Conservation (phyloP, 139 green algal genomes). For the Parachlorella kessleri region DNA sequence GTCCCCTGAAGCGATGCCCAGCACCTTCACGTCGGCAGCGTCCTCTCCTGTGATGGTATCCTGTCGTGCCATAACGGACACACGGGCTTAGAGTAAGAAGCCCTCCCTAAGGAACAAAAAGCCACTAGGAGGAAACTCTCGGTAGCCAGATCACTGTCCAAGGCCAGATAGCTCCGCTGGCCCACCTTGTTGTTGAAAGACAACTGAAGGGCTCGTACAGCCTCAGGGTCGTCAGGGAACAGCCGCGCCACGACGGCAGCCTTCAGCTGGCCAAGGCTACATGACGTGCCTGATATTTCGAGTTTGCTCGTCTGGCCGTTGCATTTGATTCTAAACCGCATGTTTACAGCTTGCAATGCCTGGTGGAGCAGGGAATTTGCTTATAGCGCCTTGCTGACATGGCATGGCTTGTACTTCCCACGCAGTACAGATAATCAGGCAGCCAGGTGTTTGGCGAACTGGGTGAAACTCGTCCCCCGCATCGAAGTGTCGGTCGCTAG, state of each 20-base stretch:
- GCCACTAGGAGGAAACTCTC: too few relatives aligned
- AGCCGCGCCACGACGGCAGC: background rate
- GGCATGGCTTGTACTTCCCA: too few relatives aligned
- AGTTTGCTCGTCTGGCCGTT: background rate
- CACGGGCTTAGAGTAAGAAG: too few relatives aligned
- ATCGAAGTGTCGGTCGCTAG: too few relatives aligned
- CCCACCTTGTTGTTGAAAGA: background rate
- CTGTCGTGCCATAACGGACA: too few relatives aligned
- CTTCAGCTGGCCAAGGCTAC: background rate
- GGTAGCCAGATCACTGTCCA: too few relatives aligned
- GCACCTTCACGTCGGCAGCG: constrained; percentile 5
- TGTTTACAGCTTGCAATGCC: background rate
- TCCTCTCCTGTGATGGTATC: background rate
- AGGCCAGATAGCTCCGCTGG: background rate
- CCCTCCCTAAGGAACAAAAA: too few relatives aligned
- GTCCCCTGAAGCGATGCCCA: constrained; percentile 43
- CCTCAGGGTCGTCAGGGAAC: background rate
- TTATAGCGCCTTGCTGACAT: background rate
- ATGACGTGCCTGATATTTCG: background rate
- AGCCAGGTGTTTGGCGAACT: too few relatives aligned
- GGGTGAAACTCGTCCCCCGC: too few relatives aligned
- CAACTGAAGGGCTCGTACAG: background rate
- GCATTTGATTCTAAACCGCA: background rate
- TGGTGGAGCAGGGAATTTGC: background rate
- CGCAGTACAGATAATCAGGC: too few relatives aligned